Evolutionary conservation across 495 filamentous ascomycete genomes (phyloP).

Genomic region (Neurospora intermedia): DNA sequence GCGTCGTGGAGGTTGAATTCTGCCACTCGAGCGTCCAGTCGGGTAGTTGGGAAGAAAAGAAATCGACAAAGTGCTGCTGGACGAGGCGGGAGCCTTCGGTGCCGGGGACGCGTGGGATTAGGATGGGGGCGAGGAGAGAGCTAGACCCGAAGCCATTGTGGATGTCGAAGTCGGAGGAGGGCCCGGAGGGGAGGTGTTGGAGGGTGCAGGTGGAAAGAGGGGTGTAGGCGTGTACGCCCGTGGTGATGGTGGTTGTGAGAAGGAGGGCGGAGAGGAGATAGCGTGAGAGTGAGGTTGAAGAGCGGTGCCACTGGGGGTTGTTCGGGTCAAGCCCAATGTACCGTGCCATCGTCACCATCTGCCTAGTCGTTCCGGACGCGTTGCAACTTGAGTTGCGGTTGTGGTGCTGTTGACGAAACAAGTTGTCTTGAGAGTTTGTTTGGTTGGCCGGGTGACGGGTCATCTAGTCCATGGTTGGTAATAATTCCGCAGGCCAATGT

Average conservation of each 20-base stretch:
- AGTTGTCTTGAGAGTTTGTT: background rate
- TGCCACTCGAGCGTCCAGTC: conserved; percentile 72
- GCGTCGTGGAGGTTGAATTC: conserved; percentile 77
- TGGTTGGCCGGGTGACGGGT: background rate
- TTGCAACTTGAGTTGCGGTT: background rate
- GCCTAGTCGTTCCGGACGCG: background rate
- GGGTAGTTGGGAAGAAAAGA: conserved; percentile 63
- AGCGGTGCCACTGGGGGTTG: background rate
- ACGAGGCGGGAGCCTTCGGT: conserved; percentile 48
- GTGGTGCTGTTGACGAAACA: background rate
- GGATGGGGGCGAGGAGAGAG: conserved; percentile 72
- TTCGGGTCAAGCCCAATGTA: background rate
- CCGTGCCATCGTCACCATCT: background rate
- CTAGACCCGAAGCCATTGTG: conserved; percentile 53
- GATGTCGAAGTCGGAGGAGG: conserved; percentile 66
- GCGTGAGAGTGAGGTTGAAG: background rate
- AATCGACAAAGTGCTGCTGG: conserved; percentile 75
- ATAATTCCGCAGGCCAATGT: background rate
- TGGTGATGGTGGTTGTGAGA: conserved; percentile 13
- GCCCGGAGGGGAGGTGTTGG: conserved; percentile 52
- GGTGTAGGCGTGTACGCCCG: conserved; percentile 48
- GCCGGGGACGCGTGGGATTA: conserved; percentile 83
- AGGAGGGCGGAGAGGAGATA: conserved; percentile 18
- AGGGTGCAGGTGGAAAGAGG: conserved; percentile 64
- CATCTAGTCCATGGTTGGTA: background rate